A percentile compares a stretch with the other conserved stretches of the same genome.
Conservation (phyloP, 2,329 filamentous ascomycete genomes). For the Xylogone sp. region DNA sequence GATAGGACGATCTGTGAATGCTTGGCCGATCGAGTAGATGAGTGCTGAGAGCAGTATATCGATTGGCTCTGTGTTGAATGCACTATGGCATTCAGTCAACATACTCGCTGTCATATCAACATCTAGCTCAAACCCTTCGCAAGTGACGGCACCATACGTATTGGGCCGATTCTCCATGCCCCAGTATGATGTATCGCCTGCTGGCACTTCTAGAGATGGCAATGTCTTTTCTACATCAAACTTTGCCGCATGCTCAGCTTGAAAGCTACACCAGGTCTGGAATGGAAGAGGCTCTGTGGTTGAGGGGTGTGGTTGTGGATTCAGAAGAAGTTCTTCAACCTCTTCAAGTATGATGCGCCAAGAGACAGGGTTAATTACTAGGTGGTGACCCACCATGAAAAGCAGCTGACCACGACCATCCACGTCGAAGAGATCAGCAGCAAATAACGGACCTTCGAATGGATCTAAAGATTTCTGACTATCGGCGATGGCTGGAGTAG, state of each 20-base stretch:
- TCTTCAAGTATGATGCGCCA: slow-evolving; percentile 32
- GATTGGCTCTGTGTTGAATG: slow-evolving; percentile 31
- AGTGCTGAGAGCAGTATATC: slow-evolving; percentile 36
- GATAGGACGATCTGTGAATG: slow-evolving; percentile 30
- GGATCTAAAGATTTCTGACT: neutral
- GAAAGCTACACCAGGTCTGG: slow-evolving; percentile 31
- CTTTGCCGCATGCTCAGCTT: slow-evolving; percentile 24
- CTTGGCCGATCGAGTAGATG: slow-evolving; percentile 29
- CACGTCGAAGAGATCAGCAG: slow-evolving; percentile 7
- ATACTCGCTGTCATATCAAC: slow-evolving; percentile 26
- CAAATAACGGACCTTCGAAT: slow-evolving; percentile 6
- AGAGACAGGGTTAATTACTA: slow-evolving; percentile 29
- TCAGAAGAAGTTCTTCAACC: slow-evolving; percentile 26
- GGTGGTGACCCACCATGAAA: slow-evolving; percentile 13
- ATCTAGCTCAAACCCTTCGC: slow-evolving; percentile 40
- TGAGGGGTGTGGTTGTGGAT: slow-evolving; percentile 7
- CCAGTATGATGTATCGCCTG: slow-evolving; percentile 18
- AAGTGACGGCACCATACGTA: slow-evolving; percentile 18
- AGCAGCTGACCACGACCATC: slow-evolving; percentile 4
- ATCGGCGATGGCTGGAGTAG: neutral
- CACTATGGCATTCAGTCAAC: slow-evolving; percentile 23
- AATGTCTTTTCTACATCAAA: slow-evolving; percentile 21
- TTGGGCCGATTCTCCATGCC: slow-evolving; percentile 20
- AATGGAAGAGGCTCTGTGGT: slow-evolving; percentile 23
- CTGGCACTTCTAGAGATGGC: slow-evolving; percentile 15